A percentile compares a stretch with the other conserved stretches of the same genome.
These are phyloP conservation scores for Cydonia oblonga DNA, from an alignment of 331 rosid species.

Conservation along the genomic window DNA sequence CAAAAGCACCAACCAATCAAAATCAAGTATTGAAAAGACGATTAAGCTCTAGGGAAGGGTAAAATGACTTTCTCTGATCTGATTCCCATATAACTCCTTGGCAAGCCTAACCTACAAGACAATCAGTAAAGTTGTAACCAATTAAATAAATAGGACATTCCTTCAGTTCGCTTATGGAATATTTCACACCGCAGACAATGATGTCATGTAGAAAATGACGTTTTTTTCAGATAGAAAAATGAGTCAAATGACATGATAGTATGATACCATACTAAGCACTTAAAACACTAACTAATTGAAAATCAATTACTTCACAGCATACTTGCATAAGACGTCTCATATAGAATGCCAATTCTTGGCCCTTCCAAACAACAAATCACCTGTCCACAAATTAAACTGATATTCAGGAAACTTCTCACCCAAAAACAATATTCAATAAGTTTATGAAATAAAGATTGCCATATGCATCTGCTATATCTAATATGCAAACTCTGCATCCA, in stretches of 20 bases:
- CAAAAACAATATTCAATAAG: neutral
- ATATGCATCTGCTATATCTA: neutral
- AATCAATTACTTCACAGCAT: constrained; percentile 4
- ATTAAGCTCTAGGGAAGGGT: constrained; percentile 78
- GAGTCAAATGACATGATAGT: neutral
- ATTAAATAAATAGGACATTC: neutral
- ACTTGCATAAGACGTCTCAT: constrained; percentile 93
- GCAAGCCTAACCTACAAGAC: constrained; percentile 68
- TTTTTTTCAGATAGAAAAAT: neutral
- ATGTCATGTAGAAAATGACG: neutral
- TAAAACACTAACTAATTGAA: neutral
- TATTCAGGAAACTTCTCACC: constrained; percentile 9
- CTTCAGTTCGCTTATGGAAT: neutral
- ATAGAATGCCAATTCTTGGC: constrained; percentile 80
- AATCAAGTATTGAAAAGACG: constrained; percentile 59
- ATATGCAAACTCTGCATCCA: neutral
- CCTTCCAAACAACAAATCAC: constrained; percentile 89
- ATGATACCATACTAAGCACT: neutral
- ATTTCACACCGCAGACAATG: neutral
- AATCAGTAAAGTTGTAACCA: constrained; percentile 9
- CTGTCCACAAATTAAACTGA: constrained; percentile 28
- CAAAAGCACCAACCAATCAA: constrained; percentile 58
- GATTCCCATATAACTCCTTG: constrained; percentile 92
- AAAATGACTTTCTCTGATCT: constrained; percentile 64
- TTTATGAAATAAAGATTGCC: neutral